phyloP scores from a whole-genome alignment of 441 rosid species.

The Euphorbia neoarborescens region DNA sequence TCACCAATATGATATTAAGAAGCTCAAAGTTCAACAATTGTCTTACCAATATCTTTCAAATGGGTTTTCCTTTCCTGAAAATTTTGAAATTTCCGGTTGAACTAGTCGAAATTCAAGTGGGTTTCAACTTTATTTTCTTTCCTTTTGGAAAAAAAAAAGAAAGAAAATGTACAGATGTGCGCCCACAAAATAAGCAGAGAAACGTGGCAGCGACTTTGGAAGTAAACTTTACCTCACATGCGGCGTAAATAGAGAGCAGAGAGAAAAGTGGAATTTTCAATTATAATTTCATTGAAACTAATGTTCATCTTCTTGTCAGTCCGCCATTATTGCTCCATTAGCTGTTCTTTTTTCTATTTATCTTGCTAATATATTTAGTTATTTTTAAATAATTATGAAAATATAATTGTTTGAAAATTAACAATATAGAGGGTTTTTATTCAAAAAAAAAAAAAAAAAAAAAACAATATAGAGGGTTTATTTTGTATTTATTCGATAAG shows the following conservation, averaged over 20 bases:
- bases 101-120: neutral
- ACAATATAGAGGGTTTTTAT: too few relatives aligned
- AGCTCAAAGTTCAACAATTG: slow-evolving; percentile 17
- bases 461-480: too few relatives aligned
- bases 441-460: too few relatives aligned
- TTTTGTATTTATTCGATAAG: too few relatives aligned
- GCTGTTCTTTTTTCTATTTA: too few relatives aligned
- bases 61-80: neutral
- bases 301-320: too few relatives aligned
- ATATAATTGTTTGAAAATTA: too few relatives aligned
- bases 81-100: slow-evolving; percentile 11
- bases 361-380: too few relatives aligned
- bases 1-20: slow-evolving; percentile 11
- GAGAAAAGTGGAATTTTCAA: neutral
- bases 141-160: too few relatives aligned
- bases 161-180: slow-evolving; percentile 5
- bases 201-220: slow-evolving; percentile 44
- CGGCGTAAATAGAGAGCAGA: neutral
- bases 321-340: too few relatives aligned
- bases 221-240: slow-evolving; percentile 28
- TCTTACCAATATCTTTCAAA: slow-evolving; percentile 18
- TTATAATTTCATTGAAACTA: too few relatives aligned
- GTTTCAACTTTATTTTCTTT: neutral
- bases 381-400: too few relatives aligned
- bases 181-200: slow-evolving; percentile 29